A percentile compares a stretch with the other conserved stretches of the same genome.
Evolutionary conservation across 805 yeast species (phyloP).

Genomic region (Candida broadrunensis): DNA sequence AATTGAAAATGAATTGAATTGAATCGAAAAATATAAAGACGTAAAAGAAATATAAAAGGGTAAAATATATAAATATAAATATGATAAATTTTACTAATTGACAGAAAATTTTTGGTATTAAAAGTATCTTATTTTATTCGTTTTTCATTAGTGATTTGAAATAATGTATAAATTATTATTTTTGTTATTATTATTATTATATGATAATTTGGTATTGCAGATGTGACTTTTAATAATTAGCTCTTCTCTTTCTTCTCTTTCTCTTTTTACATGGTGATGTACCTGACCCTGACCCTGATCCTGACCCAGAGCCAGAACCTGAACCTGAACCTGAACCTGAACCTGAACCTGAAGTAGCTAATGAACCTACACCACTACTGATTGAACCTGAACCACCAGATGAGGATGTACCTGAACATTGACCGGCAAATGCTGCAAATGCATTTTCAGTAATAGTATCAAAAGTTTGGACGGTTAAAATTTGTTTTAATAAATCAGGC

Average conservation of each 20-base stretch:
- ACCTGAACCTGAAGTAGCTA: slow-evolving; percentile 1
- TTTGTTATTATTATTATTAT: too few relatives aligned
- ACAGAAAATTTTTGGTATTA: too few relatives aligned
- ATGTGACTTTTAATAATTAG: slow-evolving; percentile 5
- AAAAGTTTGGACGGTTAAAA: slow-evolving; percentile 31
- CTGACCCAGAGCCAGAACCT: slow-evolving; percentile 5
- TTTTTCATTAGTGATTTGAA: too few relatives aligned
- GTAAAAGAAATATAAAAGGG: too few relatives aligned
- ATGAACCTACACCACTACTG: slow-evolving; percentile 8
- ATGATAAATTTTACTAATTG: too few relatives aligned
- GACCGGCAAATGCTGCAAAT: slow-evolving; percentile 36
- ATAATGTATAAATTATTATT: too few relatives aligned
- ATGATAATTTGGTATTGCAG: not conserved
- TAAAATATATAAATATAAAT: too few relatives aligned
- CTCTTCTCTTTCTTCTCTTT: slow-evolving; percentile 29
- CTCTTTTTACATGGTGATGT: slow-evolving; percentile 24
- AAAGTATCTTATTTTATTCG: too few relatives aligned
- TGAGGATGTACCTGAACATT: slow-evolving; percentile 15
- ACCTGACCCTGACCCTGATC: slow-evolving; percentile 4
- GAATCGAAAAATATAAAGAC: too few relatives aligned
- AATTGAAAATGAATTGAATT: too few relatives aligned
- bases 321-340: slow-evolving; percentile 9
- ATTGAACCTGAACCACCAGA: slow-evolving; percentile 4
- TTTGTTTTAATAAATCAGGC: slow-evolving; percentile 28
- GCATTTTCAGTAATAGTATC: slow-evolving; percentile 33